Conservation (phyloP, 192 early-diverging fungal species). For the Phycomyces nitens region DNA sequence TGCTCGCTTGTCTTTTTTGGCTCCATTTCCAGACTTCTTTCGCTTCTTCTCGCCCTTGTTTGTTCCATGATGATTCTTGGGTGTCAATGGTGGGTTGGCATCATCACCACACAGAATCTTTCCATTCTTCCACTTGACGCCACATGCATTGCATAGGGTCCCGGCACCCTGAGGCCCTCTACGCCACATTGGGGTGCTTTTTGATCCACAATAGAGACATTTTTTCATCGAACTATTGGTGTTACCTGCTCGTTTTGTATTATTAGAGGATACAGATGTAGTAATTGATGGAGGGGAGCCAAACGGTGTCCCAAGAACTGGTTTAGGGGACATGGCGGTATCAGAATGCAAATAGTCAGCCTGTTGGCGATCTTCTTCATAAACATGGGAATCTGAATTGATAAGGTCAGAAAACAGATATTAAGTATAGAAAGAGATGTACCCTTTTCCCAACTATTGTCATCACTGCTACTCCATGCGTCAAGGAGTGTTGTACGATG, state of each 20-base stretch:
- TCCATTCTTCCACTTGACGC: slow-evolving; percentile 81
- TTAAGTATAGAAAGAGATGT: not conserved
- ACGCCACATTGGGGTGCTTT: slow-evolving; percentile 75
- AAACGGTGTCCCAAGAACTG: not conserved
- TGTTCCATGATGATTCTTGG: not conserved
- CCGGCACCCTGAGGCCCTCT: slow-evolving; percentile 67
- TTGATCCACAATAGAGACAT: slow-evolving; percentile 64
- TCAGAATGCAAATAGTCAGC: slow-evolving; percentile 4
- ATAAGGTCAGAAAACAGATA: not conserved
- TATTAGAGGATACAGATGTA: not conserved
- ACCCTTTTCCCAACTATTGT: slow-evolving; percentile 22
- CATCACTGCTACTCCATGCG: slow-evolving; percentile 6
- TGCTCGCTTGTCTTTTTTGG: slow-evolving; percentile 18
- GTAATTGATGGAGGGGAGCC: slow-evolving; percentile 1
- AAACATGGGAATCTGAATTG: slow-evolving; percentile 10
- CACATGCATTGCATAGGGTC: slow-evolving; percentile 78
- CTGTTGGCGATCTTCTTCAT: not conserved
- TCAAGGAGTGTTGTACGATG: not conserved
- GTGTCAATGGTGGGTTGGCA: not conserved
- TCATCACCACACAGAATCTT: slow-evolving; percentile 54
- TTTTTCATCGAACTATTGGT: slow-evolving; percentile 35
- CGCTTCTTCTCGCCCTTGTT: slow-evolving; percentile 10
- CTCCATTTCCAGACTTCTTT: slow-evolving; percentile 10
- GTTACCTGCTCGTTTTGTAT: not conserved
- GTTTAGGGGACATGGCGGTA: not conserved